These are phyloP conservation scores for Erigeron canadensis DNA, from an alignment of 129 eudicot genomes.

Conservation along the genomic window DNA sequence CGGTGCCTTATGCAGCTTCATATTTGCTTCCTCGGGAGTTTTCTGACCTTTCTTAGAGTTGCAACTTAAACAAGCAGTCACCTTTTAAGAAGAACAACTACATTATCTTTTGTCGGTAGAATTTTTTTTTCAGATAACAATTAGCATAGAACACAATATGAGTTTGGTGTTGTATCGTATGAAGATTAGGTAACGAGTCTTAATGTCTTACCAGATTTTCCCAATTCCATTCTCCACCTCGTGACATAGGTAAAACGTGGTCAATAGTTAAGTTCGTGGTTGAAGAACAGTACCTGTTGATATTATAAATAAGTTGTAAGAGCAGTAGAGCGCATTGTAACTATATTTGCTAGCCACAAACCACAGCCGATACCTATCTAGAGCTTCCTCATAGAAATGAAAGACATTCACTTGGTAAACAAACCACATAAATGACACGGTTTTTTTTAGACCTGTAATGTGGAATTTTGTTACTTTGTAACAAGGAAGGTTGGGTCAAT, in stretches of 20 bases:
- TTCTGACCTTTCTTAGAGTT: conserved; percentile 93
- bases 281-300: conserved; percentile 77
- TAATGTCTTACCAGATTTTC: conserved; percentile 77
- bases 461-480: too few species aligned
- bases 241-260: conserved; percentile 77
- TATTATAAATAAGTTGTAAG: conserved; percentile 12
- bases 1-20: conserved; percentile 70
- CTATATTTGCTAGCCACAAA: neutral
- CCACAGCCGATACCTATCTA: neutral
- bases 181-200: neutral
- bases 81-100: conserved; percentile 41
- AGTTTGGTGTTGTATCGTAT: neutral
- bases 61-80: conserved; percentile 88
- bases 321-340: conserved; percentile 1
- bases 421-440: too few species aligned
- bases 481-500: too few species aligned
- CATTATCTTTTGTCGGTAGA: neutral
- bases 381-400: neutral
- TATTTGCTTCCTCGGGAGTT: conserved; percentile 85
- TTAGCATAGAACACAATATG: neutral
- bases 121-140: neutral
- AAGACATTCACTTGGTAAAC: too few species aligned
- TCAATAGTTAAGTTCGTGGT: conserved; percentile 70
- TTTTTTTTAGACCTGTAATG: too few species aligned
- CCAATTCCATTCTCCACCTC: conserved; percentile 97